Base-by-base conservation (phyloP, 2,329 filamentous ascomycete genomes). In the Stromatinia cepivora region DNA sequence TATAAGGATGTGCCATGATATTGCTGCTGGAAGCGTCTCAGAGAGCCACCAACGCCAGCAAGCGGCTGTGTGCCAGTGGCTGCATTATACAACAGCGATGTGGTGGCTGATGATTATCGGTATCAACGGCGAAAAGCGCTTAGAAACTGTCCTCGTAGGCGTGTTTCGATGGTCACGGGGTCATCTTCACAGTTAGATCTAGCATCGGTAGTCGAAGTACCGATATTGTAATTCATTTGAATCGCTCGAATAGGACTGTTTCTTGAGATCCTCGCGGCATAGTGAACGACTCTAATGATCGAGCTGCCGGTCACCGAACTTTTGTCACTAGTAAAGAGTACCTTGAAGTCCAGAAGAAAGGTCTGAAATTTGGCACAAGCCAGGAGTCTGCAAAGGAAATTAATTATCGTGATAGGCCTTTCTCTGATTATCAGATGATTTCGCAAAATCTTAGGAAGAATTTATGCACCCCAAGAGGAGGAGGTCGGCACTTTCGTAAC, bases 151-250 rank as follows among this genome's bases (percentile, higher is more conserved):
- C 31, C 8, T 36, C 17, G 10, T 25, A 25, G 15, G 8, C 0
- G 6, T 36, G 20, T 17, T n/a, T 70, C 65, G 11, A 25, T 36
- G 17, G 50, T n/a, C 39, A 63, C 63, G 5, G n/a, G 17, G 69
- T 72, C 71, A 11, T 62, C 59, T 48, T 72, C 73, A 39, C 65
- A 66, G 39, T 56, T 36, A 36, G 70, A 74, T 17, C 8, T 4
- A 56, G 53, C 66, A 56, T 50, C 69, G 3, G 25, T 31, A 11
- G 20, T 46, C 10, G 61, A 71, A 17, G 20, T 59, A n/a, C n/a
- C n/a, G n/a, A n/a, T n/a, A 20, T 54, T 69, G 22, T 4, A 61
- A 20, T n/a, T 69, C 65, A 28, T 72, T 71, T 2, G 67, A 39
- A 50, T 72, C 66, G 2, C 17, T 31, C 39, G 10, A 20, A 9